Base-by-base conservation (phyloP, 2,329 filamentous ascomycete genomes). In the Colletotrichum eleusines region DNA sequence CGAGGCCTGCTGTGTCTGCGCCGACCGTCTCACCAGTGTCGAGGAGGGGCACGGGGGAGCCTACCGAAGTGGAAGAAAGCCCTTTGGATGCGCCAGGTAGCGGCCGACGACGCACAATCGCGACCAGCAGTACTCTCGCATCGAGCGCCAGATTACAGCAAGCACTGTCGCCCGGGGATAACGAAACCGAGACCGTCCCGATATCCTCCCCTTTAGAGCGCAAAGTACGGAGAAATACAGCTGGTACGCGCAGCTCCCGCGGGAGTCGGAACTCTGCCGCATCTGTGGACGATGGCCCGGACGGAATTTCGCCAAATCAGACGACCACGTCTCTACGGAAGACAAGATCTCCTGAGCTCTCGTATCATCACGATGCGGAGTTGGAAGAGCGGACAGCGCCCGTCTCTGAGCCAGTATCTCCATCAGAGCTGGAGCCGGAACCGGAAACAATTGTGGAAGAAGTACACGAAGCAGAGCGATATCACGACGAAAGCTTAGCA, bases 1-100 rank as follows among this genome's bases (percentile, higher is more conserved):
- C 60, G 12, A 59, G 73, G 7, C 72, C 72, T 0, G 57, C 67
- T 16, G 44, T 74, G 4, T n/a, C 57, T 26, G 57, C 63, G 23
- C 61, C 57, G 16, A 51, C 63, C 20, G 55, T 63, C 18, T 73
- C 71, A 20, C 63, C 64, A 3, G 48, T 66, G 26, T 57, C 50
- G 18, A 63, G 67, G 44, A 58, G 50, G 38, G 48, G 46, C 14
- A 50, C 67, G 12, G 26, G 58, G 14, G 51, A 73, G 18, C 72
- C 75, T 20, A 83, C 86, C 58, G 84, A 87, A 75, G 81, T 88
- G 18, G 81, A 79, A 44, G 87, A 90, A 74, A 89, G 87, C 66
- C 88, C 89, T 0, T 78, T 74, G 11, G 77, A 86, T 73, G 87
- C 87, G 18, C 88, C 88, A 1, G 88, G 88, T 2, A 89, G 87